Base-by-base conservation (phyloP, 768 basidiomycete genomes). In the Tylopilus sp. region DNA sequence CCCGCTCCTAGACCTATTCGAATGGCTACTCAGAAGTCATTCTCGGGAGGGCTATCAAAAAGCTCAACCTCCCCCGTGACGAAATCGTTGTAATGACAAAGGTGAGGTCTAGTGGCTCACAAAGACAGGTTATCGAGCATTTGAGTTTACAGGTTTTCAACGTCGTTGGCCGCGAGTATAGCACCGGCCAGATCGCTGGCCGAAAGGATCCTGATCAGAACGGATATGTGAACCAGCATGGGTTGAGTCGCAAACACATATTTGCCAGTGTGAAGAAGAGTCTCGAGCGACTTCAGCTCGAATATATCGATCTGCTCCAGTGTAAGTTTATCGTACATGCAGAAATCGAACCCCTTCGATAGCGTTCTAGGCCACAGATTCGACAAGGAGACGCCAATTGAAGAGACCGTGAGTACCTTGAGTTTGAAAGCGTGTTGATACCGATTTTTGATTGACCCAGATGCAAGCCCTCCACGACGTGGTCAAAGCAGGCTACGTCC, bases 41-140 rank as follows among this genome's bases (percentile, higher is more conserved):
- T 46, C 72, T 88, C 18, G 88, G 88, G 11, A 83, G 85, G 57
- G 86, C 81, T 3, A 82, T 91, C 70, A 86, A 85, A 59, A 61
- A 80, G 54, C 75, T 79, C 55, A 64, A 81, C 20, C 72, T 88
- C 12, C 86, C 86, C n/a, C 79, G 88, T 2, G 83, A 85, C 13
- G 80, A 84, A 56, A 81, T 90, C 40, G 88, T 91, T 17, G 78
- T 91, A 15, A 77, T 91, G 74, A 88, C 89, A 49, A 91, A 91
- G 71, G 81, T 80, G 36, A 20, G 50, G 11, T 41, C 8, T 26
- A 11, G 23, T 21, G 21, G 15, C 43, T 23, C 39, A 36, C 40
- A 33, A 28, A 26, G 36, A 18, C 13, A 8, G 15, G 20, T 8
- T 40, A 28, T 20, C 8, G 25, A 23, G 23, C 33, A 21, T 20